Base-by-base conservation (phyloP, 352 stramenopile genomes). In the Globisporangium heterothallicum region DNA sequence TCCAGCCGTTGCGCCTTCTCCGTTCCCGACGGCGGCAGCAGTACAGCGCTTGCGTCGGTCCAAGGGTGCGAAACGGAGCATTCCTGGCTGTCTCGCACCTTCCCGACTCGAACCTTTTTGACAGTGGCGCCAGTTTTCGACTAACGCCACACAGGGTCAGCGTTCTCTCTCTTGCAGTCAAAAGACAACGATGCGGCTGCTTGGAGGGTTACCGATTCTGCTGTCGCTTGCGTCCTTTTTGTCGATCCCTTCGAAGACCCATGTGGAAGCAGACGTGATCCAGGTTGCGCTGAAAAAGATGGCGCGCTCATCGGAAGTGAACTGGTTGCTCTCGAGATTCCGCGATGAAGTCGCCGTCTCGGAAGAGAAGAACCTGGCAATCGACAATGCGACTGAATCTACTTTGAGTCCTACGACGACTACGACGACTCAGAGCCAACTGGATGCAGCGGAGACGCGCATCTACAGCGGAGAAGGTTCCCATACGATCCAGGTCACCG, bases 401-500 rank as follows among this genome's bases (percentile, higher is more conserved):
- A 8, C 32, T n/a, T n/a, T n/a, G n/a, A n/a, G n/a, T n/a, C n/a
- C n/a, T n/a, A n/a, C n/a, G n/a, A n/a, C n/a, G n/a, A n/a, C n/a
- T n/a, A n/a, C n/a, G n/a, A n/a, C n/a, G n/a, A n/a, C n/a, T n/a
- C n/a, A 30, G 2, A 9, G 18, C 18, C 51, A 29, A n/a, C 10
- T 24, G 18, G 25, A 53, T 35, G 53, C 53, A 6, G 36, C 43
- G 1, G 54, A 61, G 38, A 61, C 54, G 38, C 54, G 54, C 29
- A 56, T 61, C 27, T 55, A 44, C 29, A 61, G 54, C 32, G 77
- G 73, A 26, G 70, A 84, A 42, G 78, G 81, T 24, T 86, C 80
- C 9, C 78, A 92, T 66, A 89, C 78, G n/a, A 71, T 90, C 45
- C 68, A 75, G 29, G 78, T 86, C 10, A 53, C 67, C 9, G 69